phyloP scores from a whole-genome alignment of 2,329 filamentous ascomycete genomes.

The Alternaria sp. region DNA sequence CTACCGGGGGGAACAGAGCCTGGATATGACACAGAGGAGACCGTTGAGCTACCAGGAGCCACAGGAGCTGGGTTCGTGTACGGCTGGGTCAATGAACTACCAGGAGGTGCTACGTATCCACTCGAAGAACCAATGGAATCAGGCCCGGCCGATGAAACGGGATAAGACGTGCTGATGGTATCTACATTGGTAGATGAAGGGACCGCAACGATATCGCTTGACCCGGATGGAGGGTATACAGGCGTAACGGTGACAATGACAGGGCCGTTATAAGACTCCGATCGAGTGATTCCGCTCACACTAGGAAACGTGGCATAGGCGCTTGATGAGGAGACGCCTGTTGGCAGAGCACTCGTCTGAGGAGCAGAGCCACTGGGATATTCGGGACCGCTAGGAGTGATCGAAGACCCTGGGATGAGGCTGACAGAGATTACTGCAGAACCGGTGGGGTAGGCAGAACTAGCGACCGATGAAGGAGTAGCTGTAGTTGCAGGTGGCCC shows the following conservation, averaged over 20 bases:
- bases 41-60: conserved; percentile 1
- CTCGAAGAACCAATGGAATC: conserved; percentile 8
- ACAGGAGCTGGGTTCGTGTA: conserved; percentile 6
- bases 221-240: background rate
- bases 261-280: conserved; percentile 9
- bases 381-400: conserved; percentile 2
- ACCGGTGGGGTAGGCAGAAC: conserved; percentile 16
- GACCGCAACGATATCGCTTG: conserved; percentile 1
- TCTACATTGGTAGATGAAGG: conserved; percentile 16
- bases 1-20: background rate
- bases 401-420: conserved; percentile 15
- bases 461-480: conserved; percentile 16
- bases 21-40: conserved; percentile 3
- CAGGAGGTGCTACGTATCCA: conserved; percentile 9
- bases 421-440: conserved; percentile 16
- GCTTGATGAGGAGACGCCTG: conserved; percentile 5
- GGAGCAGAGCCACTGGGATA: conserved; percentile 16
- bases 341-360: conserved; percentile 18
- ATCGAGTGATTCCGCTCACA: background rate
- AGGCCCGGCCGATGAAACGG: conserved; percentile 8
- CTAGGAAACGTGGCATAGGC: conserved; percentile 4
- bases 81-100: conserved; percentile 11
- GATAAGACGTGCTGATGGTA: conserved; percentile 8
- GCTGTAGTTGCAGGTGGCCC: conserved; percentile 13
- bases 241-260: conserved; percentile 6